Conservation (phyloP, 164 flowering plant genomes). For the Dillenia suffruticosa region DNA sequence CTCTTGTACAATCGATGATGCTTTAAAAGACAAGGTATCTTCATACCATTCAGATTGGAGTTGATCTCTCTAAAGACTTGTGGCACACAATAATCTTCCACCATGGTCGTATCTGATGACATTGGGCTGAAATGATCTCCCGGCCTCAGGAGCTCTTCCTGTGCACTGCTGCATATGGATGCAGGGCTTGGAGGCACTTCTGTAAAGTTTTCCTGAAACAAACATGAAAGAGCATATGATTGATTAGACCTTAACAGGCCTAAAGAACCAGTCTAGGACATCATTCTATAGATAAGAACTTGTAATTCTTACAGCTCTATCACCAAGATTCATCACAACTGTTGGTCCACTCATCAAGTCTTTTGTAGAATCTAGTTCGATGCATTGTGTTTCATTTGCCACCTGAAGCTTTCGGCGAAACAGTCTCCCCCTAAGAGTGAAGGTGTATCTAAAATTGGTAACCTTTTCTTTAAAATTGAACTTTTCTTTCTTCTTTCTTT, state of each 20-base stretch:
- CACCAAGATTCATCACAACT: slow-evolving; percentile 36
- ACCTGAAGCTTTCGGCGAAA: slow-evolving; percentile 71
- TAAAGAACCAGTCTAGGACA: background rate
- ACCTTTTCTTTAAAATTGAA: slow-evolving; percentile 72
- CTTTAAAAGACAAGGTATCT: background rate
- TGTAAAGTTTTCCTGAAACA: slow-evolving; percentile 75
- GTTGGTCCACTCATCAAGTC: slow-evolving; percentile 56
- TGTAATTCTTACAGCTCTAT: slow-evolving; percentile 47
- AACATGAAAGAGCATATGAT: slow-evolving; percentile 1
- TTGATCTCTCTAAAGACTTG: slow-evolving; percentile 70
- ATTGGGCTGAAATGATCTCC: slow-evolving; percentile 49
- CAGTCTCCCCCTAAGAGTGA: slow-evolving; percentile 54
- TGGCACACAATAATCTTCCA: slow-evolving; percentile 43
- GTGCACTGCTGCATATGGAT: slow-evolving; percentile 76
- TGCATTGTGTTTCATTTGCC: slow-evolving; percentile 23
- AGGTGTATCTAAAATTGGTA: slow-evolving; percentile 55
- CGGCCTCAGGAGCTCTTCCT: slow-evolving; percentile 56
- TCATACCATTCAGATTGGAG: slow-evolving; percentile 66
- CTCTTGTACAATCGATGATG: slow-evolving; percentile 9
- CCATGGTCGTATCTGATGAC: slow-evolving; percentile 47
- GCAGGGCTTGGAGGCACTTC: slow-evolving; percentile 99
- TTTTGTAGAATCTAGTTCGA: slow-evolving; percentile 25
- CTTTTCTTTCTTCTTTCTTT: slow-evolving; percentile 56
- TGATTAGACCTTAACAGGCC: background rate
- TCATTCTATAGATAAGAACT: background rate